Evolutionary conservation across 2,329 filamentous ascomycete species (phyloP).

Genomic region (Ascochyta clinopodiicola): DNA sequence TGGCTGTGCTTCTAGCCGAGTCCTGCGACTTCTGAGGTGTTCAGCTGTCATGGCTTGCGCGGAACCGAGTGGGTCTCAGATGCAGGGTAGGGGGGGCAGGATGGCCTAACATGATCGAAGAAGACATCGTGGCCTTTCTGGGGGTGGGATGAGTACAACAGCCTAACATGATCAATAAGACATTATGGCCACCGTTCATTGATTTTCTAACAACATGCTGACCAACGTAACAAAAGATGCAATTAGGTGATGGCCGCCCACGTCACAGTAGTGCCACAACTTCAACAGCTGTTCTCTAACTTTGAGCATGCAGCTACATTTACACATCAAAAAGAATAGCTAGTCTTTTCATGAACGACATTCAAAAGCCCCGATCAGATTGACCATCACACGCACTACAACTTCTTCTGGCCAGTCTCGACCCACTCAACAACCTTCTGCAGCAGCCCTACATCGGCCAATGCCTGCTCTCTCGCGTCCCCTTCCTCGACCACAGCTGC

Average conservation of each 20-base stretch:
- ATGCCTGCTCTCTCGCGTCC: constrained; percentile 43
- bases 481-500: constrained; percentile 46
- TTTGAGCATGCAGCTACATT: neutral
- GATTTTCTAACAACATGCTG: neutral
- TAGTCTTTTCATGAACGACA: neutral
- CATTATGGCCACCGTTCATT: constrained; percentile 4
- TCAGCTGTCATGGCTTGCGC: neutral
- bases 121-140: constrained; percentile 13
- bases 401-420: constrained; percentile 22
- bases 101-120: constrained; percentile 18
- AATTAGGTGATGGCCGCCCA: too few relatives aligned
- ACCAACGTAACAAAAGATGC: neutral
- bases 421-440: constrained; percentile 45
- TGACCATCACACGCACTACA: neutral
- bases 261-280: neutral
- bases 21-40: constrained; percentile 42
- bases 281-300: neutral
- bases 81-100: neutral
- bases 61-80: neutral
- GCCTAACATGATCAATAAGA: constrained; percentile 23
- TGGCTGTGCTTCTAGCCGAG: constrained; percentile 51
- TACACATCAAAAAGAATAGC: neutral
- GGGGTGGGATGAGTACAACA: neutral
- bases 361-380: neutral
- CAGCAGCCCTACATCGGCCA: constrained; percentile 43